phyloP scores from a whole-genome alignment of 352 stramenopile genomes.

The Pythium apleroticum region DNA sequence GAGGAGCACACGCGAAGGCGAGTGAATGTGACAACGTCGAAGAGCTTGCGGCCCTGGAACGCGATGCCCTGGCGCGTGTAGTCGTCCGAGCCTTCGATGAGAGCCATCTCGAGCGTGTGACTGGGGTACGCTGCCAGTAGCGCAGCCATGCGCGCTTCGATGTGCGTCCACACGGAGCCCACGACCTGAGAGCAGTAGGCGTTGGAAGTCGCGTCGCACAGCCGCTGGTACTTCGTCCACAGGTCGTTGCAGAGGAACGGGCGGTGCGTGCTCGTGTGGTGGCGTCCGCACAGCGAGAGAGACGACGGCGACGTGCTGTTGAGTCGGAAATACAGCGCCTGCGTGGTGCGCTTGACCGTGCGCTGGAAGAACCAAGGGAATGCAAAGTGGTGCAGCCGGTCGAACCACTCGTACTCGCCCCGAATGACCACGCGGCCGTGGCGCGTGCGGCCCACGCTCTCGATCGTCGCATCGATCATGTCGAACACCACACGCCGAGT shows the following conservation, averaged over 20 bases:
- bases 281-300: not conserved
- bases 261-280: not conserved
- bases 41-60: slow-evolving; percentile 10
- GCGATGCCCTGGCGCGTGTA: slow-evolving; percentile 10
- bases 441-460: not conserved
- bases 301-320: not conserved
- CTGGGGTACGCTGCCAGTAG: slow-evolving; percentile 10
- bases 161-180: slow-evolving; percentile 16
- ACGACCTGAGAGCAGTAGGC: not conserved
- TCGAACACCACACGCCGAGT: not conserved
- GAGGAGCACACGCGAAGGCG: not conserved
- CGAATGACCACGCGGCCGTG: slow-evolving; percentile 10
- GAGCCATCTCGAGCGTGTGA: slow-evolving; percentile 14
- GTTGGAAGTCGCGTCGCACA: slow-evolving; percentile 4
- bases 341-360: slow-evolving; percentile 35
- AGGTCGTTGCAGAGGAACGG: not conserved
- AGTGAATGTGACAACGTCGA: slow-evolving; percentile 22
- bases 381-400: slow-evolving; percentile 45
- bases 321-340: not conserved
- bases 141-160: not conserved
- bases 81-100: slow-evolving; percentile 24
- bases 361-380: slow-evolving; percentile 35
- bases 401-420: slow-evolving; percentile 34
- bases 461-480: not conserved
- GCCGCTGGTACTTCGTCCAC: not conserved